phyloP scores from a whole-genome alignment of 225 moss, liverwort and hornwort genomes.

The Straminergon stramineum region DNA sequence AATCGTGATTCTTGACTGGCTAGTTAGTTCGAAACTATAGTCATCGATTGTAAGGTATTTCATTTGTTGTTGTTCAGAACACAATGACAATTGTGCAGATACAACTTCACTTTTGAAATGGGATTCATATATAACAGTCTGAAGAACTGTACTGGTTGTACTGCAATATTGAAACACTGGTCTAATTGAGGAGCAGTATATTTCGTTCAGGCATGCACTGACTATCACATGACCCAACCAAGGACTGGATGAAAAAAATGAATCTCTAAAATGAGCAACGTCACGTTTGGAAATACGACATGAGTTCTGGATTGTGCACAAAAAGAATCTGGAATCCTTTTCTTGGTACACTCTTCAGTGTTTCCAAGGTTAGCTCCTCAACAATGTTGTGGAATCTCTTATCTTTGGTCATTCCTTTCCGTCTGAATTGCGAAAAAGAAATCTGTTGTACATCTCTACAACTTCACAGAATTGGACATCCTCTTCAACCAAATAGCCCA shows the following conservation, averaged over 20 bases:
- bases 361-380: background rate
- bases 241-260: background rate
- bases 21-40: background rate
- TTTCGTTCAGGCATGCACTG: background rate
- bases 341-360: background rate
- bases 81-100: background rate
- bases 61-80: background rate
- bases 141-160: background rate
- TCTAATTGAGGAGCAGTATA: background rate
- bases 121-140: background rate
- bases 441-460: constrained; percentile 15
- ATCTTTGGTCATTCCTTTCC: background rate
- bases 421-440: constrained; percentile 2
- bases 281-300: background rate
- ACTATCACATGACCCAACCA: background rate
- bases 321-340: background rate
- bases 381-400: background rate
- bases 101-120: background rate
- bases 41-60: background rate
- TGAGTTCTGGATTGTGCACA: background rate
- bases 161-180: background rate
- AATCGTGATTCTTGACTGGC: background rate
- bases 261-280: background rate
- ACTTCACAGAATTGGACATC: background rate
- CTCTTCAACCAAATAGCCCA: background rate